Percentiles rank a stretch among this genome's conserved stretches.
These are phyloP conservation scores for Microbotryum scabiosae DNA, from an alignment of 1,284 basidiomycete species.

Conservation along the genomic window DNA sequence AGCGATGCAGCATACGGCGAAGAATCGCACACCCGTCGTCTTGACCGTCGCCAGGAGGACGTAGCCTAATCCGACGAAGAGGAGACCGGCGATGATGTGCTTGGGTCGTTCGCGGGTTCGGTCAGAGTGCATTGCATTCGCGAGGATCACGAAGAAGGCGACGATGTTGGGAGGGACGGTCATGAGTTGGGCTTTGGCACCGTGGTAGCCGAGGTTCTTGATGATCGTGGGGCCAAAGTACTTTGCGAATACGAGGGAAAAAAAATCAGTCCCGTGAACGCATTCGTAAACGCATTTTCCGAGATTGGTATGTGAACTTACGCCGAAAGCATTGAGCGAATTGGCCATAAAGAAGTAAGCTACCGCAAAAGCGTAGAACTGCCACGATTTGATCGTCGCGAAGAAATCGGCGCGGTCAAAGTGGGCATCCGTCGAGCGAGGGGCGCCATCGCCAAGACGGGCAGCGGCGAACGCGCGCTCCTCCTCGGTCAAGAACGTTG, in stretches of 20 bases:
- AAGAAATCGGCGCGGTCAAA: constrained; percentile 30
- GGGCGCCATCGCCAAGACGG: constrained; percentile 9
- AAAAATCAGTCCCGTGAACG: constrained; percentile 13
- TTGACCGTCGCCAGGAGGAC: constrained; percentile 33
- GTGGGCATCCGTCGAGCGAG: constrained; percentile 35
- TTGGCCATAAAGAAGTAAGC: constrained; percentile 11
- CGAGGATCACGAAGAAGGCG: constrained; percentile 23
- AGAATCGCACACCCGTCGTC: constrained; percentile 31
- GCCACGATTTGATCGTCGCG: constrained; percentile 30
- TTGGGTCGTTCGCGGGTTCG: constrained; percentile 26
- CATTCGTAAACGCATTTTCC: no score
- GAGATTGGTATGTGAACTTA: neutral
- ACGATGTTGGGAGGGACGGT: constrained; percentile 19
- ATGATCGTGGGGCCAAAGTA: constrained; percentile 20
- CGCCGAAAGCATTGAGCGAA: constrained; percentile 10
- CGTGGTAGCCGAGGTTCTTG: constrained; percentile 10
- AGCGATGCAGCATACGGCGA: constrained; percentile 35
- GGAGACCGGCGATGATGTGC: constrained; percentile 7
- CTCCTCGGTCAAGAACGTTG: constrained; percentile 40
- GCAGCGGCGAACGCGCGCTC: constrained; percentile 38
- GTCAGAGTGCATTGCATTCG: constrained; percentile 20
- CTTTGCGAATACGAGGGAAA: constrained; percentile 7
- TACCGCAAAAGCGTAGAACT: constrained; percentile 35
- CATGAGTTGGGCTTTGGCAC: constrained; percentile 23
- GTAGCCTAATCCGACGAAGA: constrained; percentile 30